Base-by-base conservation (phyloP, 176 grass and related monocot genomes). In the Rhynchospora tenuis region DNA sequence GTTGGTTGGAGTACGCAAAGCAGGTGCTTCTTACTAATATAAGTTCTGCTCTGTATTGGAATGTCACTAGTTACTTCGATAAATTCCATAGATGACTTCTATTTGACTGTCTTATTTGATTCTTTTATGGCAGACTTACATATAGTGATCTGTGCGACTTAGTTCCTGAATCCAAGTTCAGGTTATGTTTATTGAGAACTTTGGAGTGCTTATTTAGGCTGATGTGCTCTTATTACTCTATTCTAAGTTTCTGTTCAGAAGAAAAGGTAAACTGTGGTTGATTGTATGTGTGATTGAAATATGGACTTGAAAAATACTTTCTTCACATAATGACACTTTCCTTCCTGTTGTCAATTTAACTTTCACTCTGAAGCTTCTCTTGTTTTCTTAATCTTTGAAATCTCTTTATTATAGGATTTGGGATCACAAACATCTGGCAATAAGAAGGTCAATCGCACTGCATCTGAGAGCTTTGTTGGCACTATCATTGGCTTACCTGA, bases 71-170 rank as follows among this genome's bases (percentile, higher is more conserved):
- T 58, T 86, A 84, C 70, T 74, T 51, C 12, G 65, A 84, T 26
- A n/a, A 52, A 76, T 70, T 87, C 68, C 47, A 47, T 50, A 76
- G 29, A 31, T 55, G 64, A 26, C 79, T 57, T 46, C 57, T 69
- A 28, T 63, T 81, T 42, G 59, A 61, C 57, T 46, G 16, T 63
- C 42, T 55, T 44, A 0, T 62, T 31, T 81, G 1, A 67, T 73
- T 86, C 50, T 86, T 85, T 81, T 60, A 46, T 91, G 75, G 26
- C 92, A 98, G 96, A 89, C 92, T 99, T 86, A 99, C 96, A 66
- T 99, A 95, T 75, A 99, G 93, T 83, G 96, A 99, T 90, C 86
- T 99, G 64, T 99, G 96, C 86, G 91, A 84, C 89, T 93, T 93
- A 89, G 73, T 99, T 75, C 96, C 91, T 83, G 96, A 99, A 83